A percentile compares a stretch with the other conserved stretches of the same genome.
Conservation (phyloP, 352 stramenopile species). For the Globisporangium mamillatum region DNA sequence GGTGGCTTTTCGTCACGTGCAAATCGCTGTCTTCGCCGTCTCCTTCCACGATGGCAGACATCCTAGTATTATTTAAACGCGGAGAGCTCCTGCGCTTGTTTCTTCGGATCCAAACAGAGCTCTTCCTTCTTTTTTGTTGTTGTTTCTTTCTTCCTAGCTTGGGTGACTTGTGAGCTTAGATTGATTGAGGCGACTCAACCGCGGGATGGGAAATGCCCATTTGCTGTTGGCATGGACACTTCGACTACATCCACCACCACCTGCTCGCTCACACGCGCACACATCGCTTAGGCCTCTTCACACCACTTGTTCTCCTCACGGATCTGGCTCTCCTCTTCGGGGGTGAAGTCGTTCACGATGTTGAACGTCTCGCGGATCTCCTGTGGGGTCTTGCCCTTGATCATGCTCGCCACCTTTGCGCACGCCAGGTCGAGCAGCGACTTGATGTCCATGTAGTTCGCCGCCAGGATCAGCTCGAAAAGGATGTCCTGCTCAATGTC, state of each 20-base stretch:
- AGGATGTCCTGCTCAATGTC: constrained; percentile 98
- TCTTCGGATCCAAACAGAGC: not conserved
- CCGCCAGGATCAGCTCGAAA: constrained; percentile 99
- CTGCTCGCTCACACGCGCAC: not conserved
- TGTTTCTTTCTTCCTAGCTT: not conserved
- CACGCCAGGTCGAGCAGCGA: constrained; percentile 89
- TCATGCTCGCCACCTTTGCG: constrained; percentile 92
- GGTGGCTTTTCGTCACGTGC: not conserved
- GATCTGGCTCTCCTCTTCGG: constrained; percentile 99
- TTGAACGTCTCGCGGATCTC: constrained; percentile 99
- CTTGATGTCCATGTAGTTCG: constrained; percentile 99
- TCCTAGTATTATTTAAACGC: constrained; percentile 3
- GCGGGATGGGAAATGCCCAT: not conserved
- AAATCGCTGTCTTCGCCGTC: not conserved
- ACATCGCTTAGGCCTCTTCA: constrained; percentile 92
- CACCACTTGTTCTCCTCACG: constrained; percentile 99
- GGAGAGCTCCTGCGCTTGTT: not conserved
- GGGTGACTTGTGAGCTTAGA: not conserved
- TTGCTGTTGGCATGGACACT: not conserved
- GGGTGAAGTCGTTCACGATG: constrained; percentile 99
- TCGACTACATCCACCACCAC: not conserved
- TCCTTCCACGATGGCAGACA: not conserved
- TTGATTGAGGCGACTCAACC: not conserved
- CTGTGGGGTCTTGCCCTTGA: constrained; percentile 98
- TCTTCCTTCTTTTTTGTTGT: not conserved